A percentile compares a stretch with the other conserved stretches of the same genome.
These are phyloP conservation scores for Yamadazyma siamensis DNA, from an alignment of 1,139 yeast genomes.

Conservation along the genomic window DNA sequence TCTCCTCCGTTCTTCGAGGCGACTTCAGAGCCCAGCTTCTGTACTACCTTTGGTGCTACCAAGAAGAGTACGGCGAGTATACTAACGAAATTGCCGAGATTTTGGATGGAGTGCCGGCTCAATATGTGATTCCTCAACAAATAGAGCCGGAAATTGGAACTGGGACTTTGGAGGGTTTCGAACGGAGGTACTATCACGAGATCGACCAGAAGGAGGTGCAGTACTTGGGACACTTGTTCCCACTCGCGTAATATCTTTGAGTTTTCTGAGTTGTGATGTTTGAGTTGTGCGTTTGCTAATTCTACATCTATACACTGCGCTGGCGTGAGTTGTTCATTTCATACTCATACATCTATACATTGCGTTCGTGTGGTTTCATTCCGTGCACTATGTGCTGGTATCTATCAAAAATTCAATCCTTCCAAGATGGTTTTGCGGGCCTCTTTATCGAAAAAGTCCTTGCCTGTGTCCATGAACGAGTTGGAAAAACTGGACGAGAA, in stretches of 20 bases:
- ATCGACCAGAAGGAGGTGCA: slow-evolving; percentile 27
- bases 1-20: slow-evolving; percentile 28
- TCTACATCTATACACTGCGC: too few relatives aligned
- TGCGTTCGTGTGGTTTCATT: too few relatives aligned
- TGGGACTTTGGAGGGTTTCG: slow-evolving; percentile 7
- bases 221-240: slow-evolving; percentile 19
- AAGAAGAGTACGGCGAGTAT: slow-evolving; percentile 16
- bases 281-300: too few relatives aligned
- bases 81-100: slow-evolving; percentile 12
- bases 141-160: not conserved
- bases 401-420: slow-evolving; percentile 17
- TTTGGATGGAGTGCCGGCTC: slow-evolving; percentile 15
- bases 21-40: slow-evolving; percentile 24
- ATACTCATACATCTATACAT: too few relatives aligned
- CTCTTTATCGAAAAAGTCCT: slow-evolving; percentile 29
- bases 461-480: slow-evolving; percentile 27
- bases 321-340: too few relatives aligned
- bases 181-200: slow-evolving; percentile 18
- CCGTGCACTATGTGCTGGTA: too few relatives aligned
- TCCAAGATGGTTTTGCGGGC: slow-evolving; percentile 29
- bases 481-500: slow-evolving; percentile 30
- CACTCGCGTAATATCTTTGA: too few relatives aligned
- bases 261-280: too few relatives aligned
- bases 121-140: slow-evolving; percentile 3
- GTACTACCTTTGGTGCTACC: slow-evolving; percentile 24